Evolutionary conservation across 163 green algal species (phyloP).

Genomic region (Chlorella variabilis): DNA sequence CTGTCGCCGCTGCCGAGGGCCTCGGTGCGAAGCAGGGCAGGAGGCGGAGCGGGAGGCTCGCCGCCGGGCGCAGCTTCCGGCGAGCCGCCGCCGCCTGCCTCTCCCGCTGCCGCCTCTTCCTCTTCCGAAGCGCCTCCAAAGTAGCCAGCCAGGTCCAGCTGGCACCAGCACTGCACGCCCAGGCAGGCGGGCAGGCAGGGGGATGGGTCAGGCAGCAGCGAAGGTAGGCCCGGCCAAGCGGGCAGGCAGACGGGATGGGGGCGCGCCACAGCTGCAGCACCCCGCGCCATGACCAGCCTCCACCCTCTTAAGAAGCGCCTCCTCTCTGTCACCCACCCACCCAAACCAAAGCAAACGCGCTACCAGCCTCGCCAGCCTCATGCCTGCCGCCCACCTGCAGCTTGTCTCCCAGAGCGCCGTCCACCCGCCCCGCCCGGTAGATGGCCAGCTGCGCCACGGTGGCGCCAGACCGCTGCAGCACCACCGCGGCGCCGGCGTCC

Average conservation of each 20-base stretch:
- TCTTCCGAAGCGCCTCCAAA: slow-evolving; percentile 13
- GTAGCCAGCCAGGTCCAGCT: slow-evolving; percentile 49
- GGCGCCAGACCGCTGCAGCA: slow-evolving; percentile 47
- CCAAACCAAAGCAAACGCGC: not conserved
- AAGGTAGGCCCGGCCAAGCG: too few relatives aligned
- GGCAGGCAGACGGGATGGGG: too few relatives aligned
- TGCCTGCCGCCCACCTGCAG: slow-evolving; percentile 27
- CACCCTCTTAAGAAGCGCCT: too few relatives aligned
- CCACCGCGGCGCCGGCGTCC: slow-evolving; percentile 36
- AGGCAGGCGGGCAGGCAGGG: too few relatives aligned
- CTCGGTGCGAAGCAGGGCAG: too few relatives aligned
- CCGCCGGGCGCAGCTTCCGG: too few relatives aligned
- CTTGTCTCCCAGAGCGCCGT: slow-evolving; percentile 44
- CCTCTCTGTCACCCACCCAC: not conserved
- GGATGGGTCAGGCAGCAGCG: not conserved
- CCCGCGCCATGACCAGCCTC: too few relatives aligned
- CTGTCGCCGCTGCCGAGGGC: too few relatives aligned
- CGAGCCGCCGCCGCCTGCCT: too few relatives aligned
- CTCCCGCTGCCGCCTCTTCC: too few relatives aligned
- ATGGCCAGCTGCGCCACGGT: slow-evolving; percentile 47
- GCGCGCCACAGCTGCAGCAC: too few relatives aligned
- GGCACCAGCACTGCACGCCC: slow-evolving; percentile 44
- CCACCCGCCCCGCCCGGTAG: slow-evolving; percentile 35
- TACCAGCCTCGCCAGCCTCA: not conserved
- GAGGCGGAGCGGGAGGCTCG: not conserved